Conservation (phyloP, 495 filamentous ascomycete genomes). For the Annulohypoxylon stygium region DNA sequence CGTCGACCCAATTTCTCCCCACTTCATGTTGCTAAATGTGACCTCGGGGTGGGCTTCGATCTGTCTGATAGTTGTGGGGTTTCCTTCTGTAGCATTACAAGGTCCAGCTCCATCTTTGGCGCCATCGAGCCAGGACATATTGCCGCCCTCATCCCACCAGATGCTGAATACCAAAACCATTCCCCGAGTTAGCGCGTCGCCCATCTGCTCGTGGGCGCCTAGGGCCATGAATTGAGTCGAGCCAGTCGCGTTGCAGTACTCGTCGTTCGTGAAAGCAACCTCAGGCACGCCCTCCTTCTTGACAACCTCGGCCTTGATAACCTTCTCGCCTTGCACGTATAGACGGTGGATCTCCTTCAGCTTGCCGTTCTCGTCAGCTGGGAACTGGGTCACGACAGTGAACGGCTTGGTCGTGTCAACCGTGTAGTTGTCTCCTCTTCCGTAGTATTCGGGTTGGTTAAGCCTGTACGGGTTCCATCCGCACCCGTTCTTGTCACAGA, state of each 20-base stretch:
- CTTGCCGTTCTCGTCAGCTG: slow-evolving; percentile 64
- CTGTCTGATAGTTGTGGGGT: slow-evolving; percentile 62
- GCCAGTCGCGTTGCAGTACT: slow-evolving; percentile 71
- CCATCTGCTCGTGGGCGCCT: slow-evolving; percentile 71
- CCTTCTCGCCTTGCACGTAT: slow-evolving; percentile 72
- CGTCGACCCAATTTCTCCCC: slow-evolving; percentile 73
- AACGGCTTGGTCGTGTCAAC: slow-evolving; percentile 72
- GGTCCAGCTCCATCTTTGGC: slow-evolving; percentile 65
- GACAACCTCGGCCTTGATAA: slow-evolving; percentile 59
- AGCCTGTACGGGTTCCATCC: slow-evolving; percentile 73
- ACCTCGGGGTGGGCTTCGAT: slow-evolving; percentile 65
- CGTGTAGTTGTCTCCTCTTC: slow-evolving; percentile 58
- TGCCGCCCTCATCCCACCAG: slow-evolving; percentile 70
- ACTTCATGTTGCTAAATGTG: slow-evolving; percentile 72
- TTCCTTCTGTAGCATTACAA: slow-evolving; percentile 67
- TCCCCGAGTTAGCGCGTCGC: slow-evolving; percentile 67
- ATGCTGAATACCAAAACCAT: slow-evolving; percentile 77
- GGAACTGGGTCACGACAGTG: slow-evolving; percentile 77
- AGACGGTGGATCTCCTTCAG: slow-evolving; percentile 70
- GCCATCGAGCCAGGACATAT: slow-evolving; percentile 75
- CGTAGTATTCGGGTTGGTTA: slow-evolving; percentile 69
- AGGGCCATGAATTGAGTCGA: slow-evolving; percentile 63
- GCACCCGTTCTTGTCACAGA: slow-evolving; percentile 76
- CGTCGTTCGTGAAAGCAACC: slow-evolving; percentile 65
- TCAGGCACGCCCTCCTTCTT: slow-evolving; percentile 62